These are phyloP conservation scores for Epichloe festucae DNA, from an alignment of 2,329 filamentous ascomycete genomes.

Conservation along the genomic window DNA sequence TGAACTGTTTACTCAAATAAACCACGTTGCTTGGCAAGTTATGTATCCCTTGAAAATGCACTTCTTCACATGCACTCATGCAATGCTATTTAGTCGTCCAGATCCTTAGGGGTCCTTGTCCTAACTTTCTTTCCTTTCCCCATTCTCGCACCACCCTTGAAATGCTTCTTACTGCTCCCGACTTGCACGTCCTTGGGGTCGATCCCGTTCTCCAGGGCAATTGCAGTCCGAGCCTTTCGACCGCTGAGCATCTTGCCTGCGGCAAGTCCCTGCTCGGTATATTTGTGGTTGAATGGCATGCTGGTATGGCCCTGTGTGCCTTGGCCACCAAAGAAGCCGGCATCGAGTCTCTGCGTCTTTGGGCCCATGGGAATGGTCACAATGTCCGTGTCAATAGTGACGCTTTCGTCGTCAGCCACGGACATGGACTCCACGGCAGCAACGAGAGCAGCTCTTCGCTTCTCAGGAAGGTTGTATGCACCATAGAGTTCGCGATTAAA, in stretches of 20 bases:
- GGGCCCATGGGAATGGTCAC: slow-evolving; percentile 44
- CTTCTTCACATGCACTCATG: not conserved
- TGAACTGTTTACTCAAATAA: no score
- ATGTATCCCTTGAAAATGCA: not conserved
- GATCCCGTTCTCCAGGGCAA: slow-evolving; percentile 72
- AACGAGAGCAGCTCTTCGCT: slow-evolving; percentile 55
- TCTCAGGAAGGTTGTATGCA: slow-evolving; percentile 65
- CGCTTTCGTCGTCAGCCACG: slow-evolving; percentile 20
- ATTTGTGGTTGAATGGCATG: slow-evolving; percentile 82
- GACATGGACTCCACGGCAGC: slow-evolving; percentile 34
- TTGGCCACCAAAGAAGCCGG: slow-evolving; percentile 69
- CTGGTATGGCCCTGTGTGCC: slow-evolving; percentile 52
- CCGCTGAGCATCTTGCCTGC: slow-evolving; percentile 58
- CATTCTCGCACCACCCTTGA: slow-evolving; percentile 61
- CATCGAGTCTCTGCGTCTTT: slow-evolving; percentile 70
- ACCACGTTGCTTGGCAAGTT: no score
- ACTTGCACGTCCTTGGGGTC: slow-evolving; percentile 65
- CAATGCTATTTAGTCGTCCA: slow-evolving; percentile 4
- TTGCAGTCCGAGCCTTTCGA: slow-evolving; percentile 67
- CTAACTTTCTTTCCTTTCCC: slow-evolving; percentile 35
- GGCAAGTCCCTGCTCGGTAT: slow-evolving; percentile 59
- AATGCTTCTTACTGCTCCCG: slow-evolving; percentile 76
- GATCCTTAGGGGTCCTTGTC: slow-evolving; percentile 3
- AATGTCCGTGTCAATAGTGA: slow-evolving; percentile 32
- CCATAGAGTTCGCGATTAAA: slow-evolving; percentile 92